Evolutionary conservation across 768 basidiomycete genomes (phyloP), one percentile per base, ranked within the genome.

Genomic region (Leucosporidium scottii): DNA sequence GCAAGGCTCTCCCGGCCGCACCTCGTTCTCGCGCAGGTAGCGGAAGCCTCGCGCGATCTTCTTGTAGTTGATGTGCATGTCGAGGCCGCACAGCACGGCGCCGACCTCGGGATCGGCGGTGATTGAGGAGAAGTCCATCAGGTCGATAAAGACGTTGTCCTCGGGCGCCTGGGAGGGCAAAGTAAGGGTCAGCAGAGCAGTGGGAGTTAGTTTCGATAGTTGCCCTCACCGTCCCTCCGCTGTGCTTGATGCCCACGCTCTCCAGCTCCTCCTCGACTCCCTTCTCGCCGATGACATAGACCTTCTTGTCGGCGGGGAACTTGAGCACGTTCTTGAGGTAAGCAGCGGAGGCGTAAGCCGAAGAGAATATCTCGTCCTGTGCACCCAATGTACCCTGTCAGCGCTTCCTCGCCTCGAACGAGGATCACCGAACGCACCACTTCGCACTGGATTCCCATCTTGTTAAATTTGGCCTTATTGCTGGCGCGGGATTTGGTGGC

Each of bases 361-460:
- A 98, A 61, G 93, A 91, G 73, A 91, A 97, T 62, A 98, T 91
- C 77, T 98, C 96, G 68, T 96, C 90, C 94, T 98, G 72, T 13
- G 20, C 13, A 23, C 48, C 13, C 7, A 13, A 58, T 25, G 18
- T 12, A 10, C 10, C 3, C 4, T 18, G 27, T 27, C 12, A 27
- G 39, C 39, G 2, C 39, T 44, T 2, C 39, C 5, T 12, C 61
- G 28, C 21, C 30, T 10, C 28, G 21, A 62, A 27, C 20, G 17
- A 49, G 61, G 34, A 62, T 55, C 18, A 23, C 21, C 20, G 30
- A n/a, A 80, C 89, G 79, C 79, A 96, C 94, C 75, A 89, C 87
- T 76, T 86, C 82, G 44, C 86, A 91, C 76, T 91, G 82, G 47
- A 97, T 83, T 50, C 90, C 92, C 61, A 98, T 84, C 75, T 86